Evolutionary conservation across 2,329 filamentous ascomycete genomes (phyloP).

Genomic region (Beauveria rudraprayagi): DNA sequence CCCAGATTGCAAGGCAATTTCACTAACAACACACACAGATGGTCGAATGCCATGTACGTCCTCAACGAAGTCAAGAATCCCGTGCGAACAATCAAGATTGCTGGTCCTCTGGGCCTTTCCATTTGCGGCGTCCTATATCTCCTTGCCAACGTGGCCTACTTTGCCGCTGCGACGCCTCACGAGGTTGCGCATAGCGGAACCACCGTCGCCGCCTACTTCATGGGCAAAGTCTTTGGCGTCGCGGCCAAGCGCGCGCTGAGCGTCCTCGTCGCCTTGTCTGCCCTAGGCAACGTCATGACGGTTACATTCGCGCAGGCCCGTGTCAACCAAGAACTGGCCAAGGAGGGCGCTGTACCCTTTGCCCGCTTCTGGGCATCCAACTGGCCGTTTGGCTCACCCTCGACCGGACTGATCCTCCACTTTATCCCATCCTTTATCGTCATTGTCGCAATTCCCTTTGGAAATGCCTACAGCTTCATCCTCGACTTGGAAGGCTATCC

Average conservation of each 20-base stretch:
- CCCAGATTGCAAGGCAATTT: too few species aligned
- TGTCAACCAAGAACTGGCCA: slow-evolving; percentile 16
- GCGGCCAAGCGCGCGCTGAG: slow-evolving; percentile 14
- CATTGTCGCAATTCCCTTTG: slow-evolving; percentile 17
- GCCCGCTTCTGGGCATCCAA: slow-evolving; percentile 15
- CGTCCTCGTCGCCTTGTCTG: slow-evolving; percentile 15
- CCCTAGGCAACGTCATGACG: slow-evolving; percentile 15
- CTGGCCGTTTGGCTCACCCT: slow-evolving; percentile 15
- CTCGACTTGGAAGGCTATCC: slow-evolving; percentile 14
- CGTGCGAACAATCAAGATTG: slow-evolving; percentile 15
- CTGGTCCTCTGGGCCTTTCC: slow-evolving; percentile 14
- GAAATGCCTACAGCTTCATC: slow-evolving; percentile 15
- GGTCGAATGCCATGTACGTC: slow-evolving; percentile 16
- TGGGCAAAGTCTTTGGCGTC: slow-evolving; percentile 14
- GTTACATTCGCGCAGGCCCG: slow-evolving; percentile 15
- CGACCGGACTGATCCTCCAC: slow-evolving; percentile 13
- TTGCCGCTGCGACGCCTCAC: slow-evolving; percentile 12
- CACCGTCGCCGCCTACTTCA: slow-evolving; percentile 15
- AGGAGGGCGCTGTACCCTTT: slow-evolving; percentile 14
- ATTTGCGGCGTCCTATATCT: slow-evolving; percentile 14
- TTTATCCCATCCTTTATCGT: slow-evolving; percentile 16
- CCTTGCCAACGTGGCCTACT: slow-evolving; percentile 15
- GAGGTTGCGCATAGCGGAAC: slow-evolving; percentile 14
- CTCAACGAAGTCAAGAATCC: slow-evolving; percentile 15
- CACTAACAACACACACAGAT: background rate